Evolutionary conservation across 164 flowering plant genomes (phyloP).

Genomic region (Berberis vulgaris): DNA sequence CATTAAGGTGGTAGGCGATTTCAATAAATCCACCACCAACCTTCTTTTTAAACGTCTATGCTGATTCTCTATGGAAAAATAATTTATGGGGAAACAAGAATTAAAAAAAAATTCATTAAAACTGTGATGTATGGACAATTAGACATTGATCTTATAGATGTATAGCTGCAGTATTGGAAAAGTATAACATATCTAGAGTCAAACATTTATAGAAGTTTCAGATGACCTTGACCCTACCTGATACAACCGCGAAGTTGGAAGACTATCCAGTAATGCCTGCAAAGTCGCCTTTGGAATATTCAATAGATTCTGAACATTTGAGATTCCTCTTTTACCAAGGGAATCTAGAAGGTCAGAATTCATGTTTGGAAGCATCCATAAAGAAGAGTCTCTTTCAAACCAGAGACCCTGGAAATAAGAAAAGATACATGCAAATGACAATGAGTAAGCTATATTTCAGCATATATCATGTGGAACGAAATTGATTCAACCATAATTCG

Average conservation of each 20-base stretch:
- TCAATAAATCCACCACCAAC: too few relatives aligned
- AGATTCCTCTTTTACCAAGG: slow-evolving; percentile 43
- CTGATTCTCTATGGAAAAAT: too few relatives aligned
- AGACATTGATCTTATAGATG: too few relatives aligned
- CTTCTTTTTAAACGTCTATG: too few relatives aligned
- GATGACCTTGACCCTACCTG: slow-evolving; percentile 37
- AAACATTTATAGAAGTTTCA: not conserved
- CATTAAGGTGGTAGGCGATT: too few relatives aligned
- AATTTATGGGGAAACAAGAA: too few relatives aligned
- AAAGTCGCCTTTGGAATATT: slow-evolving; percentile 40
- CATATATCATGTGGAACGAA: too few relatives aligned
- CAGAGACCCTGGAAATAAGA: slow-evolving; percentile 59
- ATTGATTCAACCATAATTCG: too few relatives aligned
- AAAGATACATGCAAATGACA: slow-evolving; percentile 1
- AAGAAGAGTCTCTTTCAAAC: slow-evolving; percentile 53
- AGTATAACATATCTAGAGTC: not conserved
- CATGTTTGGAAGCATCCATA: slow-evolving; percentile 94
- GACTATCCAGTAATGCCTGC: slow-evolving; percentile 39
- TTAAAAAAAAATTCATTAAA: too few relatives aligned
- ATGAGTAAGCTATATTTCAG: not conserved
- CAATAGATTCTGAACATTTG: slow-evolving; percentile 55
- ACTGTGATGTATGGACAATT: too few relatives aligned
- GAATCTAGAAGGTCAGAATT: slow-evolving; percentile 41
- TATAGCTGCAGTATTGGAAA: too few relatives aligned
- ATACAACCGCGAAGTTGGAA: slow-evolving; percentile 36